These are phyloP conservation scores for Nadsonia fulvescens DNA, from an alignment of 805 yeast species.

Conservation along the genomic window DNA sequence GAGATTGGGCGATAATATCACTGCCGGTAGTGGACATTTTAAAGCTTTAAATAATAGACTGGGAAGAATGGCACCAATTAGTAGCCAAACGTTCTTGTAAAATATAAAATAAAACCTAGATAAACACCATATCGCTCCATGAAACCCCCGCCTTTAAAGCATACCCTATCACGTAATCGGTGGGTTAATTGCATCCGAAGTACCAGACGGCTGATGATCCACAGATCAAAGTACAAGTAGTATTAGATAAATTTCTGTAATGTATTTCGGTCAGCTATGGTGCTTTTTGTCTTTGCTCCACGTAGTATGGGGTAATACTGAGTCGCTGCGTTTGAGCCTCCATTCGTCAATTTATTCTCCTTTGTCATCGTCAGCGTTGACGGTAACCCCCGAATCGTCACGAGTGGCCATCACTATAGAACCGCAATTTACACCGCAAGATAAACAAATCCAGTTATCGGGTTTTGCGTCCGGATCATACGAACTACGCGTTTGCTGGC, in stretches of 20 bases:
- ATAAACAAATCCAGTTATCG: not conserved
- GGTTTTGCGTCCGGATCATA: slow-evolving; percentile 1
- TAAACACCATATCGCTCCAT: too few relatives aligned
- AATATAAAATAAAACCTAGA: too few relatives aligned
- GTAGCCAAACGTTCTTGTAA: not conserved
- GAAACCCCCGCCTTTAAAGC: not conserved
- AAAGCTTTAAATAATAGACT: not conserved
- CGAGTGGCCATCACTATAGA: not conserved
- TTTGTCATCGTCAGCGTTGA: not conserved
- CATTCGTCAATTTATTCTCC: not conserved
- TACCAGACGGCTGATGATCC: too few relatives aligned
- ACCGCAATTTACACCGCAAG: not conserved
- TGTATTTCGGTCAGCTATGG: too few relatives aligned
- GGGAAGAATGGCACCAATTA: not conserved
- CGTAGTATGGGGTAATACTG: not conserved
- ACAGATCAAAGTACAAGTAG: not conserved
- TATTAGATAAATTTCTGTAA: too few relatives aligned
- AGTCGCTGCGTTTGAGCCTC: not conserved
- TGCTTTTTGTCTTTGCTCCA: too few relatives aligned
- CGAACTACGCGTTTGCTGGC: slow-evolving; percentile 5
- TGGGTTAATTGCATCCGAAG: too few relatives aligned
- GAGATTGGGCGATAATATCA: slow-evolving; percentile 27
- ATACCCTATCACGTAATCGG: not conserved
- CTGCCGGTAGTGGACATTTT: slow-evolving; percentile 27
- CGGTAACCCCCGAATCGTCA: not conserved